Evolutionary conservation across 2,329 filamentous ascomycete species (phyloP).

Genomic region (Pestalotiopsis sp.): DNA sequence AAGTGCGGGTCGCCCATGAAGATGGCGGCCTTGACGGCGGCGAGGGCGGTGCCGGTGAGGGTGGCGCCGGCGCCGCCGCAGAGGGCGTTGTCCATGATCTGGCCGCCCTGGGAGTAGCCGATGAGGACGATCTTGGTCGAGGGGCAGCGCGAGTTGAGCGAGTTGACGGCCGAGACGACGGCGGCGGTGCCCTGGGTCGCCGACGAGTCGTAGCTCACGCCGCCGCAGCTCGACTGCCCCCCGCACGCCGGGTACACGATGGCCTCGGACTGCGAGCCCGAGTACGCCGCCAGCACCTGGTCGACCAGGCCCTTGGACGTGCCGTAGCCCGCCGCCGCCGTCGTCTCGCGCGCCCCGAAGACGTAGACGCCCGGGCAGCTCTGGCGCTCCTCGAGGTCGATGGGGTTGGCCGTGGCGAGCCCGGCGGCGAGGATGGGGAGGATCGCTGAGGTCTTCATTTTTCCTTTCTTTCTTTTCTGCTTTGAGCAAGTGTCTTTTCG

Average conservation of each 20-base stretch:
- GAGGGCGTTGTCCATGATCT: constrained; percentile 65
- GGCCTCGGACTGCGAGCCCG: constrained; percentile 48
- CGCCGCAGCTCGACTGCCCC: constrained; percentile 57
- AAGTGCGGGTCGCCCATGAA: constrained; percentile 66
- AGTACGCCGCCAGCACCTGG: constrained; percentile 42
- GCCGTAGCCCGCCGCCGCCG: constrained; percentile 46
- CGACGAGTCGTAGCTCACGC: constrained; percentile 57
- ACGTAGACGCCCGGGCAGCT: constrained; percentile 49
- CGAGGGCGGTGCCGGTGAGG: constrained; percentile 48
- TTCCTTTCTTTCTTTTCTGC: neutral
- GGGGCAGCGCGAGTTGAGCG: constrained; percentile 57
- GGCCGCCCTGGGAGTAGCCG: constrained; percentile 66
- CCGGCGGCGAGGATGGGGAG: constrained; percentile 17
- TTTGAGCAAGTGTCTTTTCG: too few relatives aligned
- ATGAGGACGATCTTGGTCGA: constrained; percentile 60
- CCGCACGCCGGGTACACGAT: constrained; percentile 61
- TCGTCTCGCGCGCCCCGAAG: constrained; percentile 55
- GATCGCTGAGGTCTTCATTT: constrained; percentile 19
- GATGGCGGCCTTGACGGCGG: constrained; percentile 61
- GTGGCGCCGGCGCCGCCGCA: constrained; percentile 58
- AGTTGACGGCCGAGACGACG: constrained; percentile 58
- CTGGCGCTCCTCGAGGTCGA: constrained; percentile 30
- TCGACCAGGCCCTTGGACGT: constrained; percentile 47
- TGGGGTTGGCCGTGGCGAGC: constrained; percentile 17
- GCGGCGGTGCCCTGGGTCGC: constrained; percentile 56